Conservation (phyloP, 2,329 filamentous ascomycete genomes). For the Ustilaginoidea virens region DNA sequence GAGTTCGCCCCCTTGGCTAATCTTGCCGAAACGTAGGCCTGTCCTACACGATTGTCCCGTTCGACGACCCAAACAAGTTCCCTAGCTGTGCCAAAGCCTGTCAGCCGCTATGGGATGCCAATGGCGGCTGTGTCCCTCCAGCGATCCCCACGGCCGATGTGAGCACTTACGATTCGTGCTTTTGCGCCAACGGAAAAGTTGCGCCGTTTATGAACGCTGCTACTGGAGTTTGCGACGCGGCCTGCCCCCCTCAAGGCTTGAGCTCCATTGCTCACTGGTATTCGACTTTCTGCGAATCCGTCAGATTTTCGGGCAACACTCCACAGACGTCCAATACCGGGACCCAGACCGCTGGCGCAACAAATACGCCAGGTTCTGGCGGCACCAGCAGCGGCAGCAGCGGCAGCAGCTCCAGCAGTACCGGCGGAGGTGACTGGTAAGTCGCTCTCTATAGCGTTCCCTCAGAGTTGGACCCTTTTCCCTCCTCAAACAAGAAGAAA, state of each 20-base stretch:
- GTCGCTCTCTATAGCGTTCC: no score
- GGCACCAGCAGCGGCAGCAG: constrained; percentile 4
- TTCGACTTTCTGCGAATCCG: no score
- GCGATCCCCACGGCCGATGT: constrained; percentile 30
- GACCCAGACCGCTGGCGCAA: constrained; percentile 3
- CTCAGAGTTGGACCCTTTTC: neutral
- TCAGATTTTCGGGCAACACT: no score
- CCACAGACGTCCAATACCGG: constrained; percentile 7
- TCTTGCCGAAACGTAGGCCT: constrained; percentile 6
- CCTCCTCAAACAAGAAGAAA: neutral
- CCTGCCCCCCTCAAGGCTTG: constrained; percentile 36
- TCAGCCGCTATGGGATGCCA: constrained; percentile 50
- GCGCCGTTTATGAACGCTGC: constrained; percentile 36
- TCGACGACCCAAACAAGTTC: constrained; percentile 27
- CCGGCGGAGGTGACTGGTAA: constrained; percentile 31
- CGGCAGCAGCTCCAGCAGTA: constrained; percentile 5
- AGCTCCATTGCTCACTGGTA: constrained; percentile 55
- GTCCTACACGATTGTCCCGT: constrained; percentile 39
- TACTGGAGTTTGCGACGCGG: constrained; percentile 44
- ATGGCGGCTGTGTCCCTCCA: constrained; percentile 53
- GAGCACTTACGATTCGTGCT: constrained; percentile 49
- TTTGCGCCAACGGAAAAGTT: constrained; percentile 52
- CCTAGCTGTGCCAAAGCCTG: constrained; percentile 48
- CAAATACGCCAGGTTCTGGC: constrained; percentile 1
- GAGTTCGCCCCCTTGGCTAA: no score